Percentiles rank a stretch among this genome's conserved stretches.
phyloP scores from a whole-genome alignment of 2,329 filamentous ascomycete species.

The Aspergillus neotritici region DNA sequence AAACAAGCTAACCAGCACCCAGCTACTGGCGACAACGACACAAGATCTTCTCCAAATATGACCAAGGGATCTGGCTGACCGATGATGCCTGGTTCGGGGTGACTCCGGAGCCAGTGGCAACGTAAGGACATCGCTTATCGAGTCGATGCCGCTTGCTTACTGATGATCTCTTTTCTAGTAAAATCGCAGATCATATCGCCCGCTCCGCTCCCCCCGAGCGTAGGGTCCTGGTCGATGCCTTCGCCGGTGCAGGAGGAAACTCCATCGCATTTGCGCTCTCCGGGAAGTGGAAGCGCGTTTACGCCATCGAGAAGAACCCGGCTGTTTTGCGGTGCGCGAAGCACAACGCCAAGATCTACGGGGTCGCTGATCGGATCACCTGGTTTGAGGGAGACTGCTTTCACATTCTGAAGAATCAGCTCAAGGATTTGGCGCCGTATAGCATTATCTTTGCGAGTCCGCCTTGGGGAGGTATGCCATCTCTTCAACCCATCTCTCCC shows the following conservation, averaged over 20 bases:
- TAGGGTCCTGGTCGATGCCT: slow-evolving; percentile 74
- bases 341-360: slow-evolving; percentile 83
- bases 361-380: slow-evolving; percentile 68
- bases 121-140: slow-evolving; percentile 46
- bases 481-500: not conserved
- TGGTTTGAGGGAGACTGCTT: slow-evolving; percentile 90
- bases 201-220: slow-evolving; percentile 51
- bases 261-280: slow-evolving; percentile 87
- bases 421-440: slow-evolving; percentile 45
- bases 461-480: slow-evolving; percentile 62
- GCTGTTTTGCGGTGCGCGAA: slow-evolving; percentile 82
- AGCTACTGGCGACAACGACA: slow-evolving; percentile 91
- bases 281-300: slow-evolving; percentile 71
- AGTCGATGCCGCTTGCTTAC: too few relatives aligned
- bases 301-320: slow-evolving; percentile 81
- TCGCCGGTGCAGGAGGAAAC: slow-evolving; percentile 89
- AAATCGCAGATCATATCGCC: slow-evolving; percentile 68
- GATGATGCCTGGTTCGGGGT: slow-evolving; percentile 96
- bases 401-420: slow-evolving; percentile 54
- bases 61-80: slow-evolving; percentile 84
- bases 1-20: slow-evolving; percentile 12
- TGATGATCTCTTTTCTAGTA: slow-evolving; percentile 41
- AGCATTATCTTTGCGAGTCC: slow-evolving; percentile 65
- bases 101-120: slow-evolving; percentile 85
- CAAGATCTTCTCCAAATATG: slow-evolving; percentile 79